These are phyloP conservation scores for Cytospora piceicola DNA, from an alignment of 2,329 filamentous ascomycete species.

Conservation along the genomic window DNA sequence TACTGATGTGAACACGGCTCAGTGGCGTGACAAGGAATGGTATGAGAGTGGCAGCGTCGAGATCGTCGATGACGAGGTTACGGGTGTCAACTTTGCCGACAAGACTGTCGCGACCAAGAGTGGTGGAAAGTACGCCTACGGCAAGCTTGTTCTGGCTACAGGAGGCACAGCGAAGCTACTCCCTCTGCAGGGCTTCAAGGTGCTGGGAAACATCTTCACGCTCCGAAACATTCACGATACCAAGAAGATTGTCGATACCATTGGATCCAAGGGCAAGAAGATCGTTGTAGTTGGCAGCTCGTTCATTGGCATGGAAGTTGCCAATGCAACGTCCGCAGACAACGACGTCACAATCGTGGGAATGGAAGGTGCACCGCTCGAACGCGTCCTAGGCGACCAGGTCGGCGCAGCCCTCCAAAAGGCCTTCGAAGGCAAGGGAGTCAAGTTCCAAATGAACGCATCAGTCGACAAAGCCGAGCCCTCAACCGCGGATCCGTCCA, in stretches of 20 bases:
- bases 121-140: conserved; percentile 74
- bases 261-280: conserved; percentile 86
- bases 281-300: conserved; percentile 90
- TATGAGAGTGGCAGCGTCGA: conserved; percentile 67
- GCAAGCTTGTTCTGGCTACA: conserved; percentile 87
- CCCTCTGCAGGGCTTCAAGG: conserved; percentile 83
- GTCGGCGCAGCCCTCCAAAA: conserved; percentile 82
- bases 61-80: conserved; percentile 68
- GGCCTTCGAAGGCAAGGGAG: conserved; percentile 79
- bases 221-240: conserved; percentile 78
- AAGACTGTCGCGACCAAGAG: conserved; percentile 77
- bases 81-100: conserved; percentile 72
- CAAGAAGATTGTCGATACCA: conserved; percentile 75
- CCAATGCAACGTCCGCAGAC: conserved; percentile 76
- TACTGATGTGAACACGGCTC: conserved; percentile 77
- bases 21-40: conserved; percentile 76
- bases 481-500: conserved; percentile 66
- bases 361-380: conserved; percentile 83
- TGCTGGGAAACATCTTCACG: conserved; percentile 83
- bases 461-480: conserved; percentile 82
- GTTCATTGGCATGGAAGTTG: conserved; percentile 99
- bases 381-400: conserved; percentile 80
- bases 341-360: conserved; percentile 87
- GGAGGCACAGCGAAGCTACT: conserved; percentile 78
- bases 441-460: conserved; percentile 85